Conservation (phyloP, 148 eudicot genomes). For the Hydrangea macrophylla region DNA sequence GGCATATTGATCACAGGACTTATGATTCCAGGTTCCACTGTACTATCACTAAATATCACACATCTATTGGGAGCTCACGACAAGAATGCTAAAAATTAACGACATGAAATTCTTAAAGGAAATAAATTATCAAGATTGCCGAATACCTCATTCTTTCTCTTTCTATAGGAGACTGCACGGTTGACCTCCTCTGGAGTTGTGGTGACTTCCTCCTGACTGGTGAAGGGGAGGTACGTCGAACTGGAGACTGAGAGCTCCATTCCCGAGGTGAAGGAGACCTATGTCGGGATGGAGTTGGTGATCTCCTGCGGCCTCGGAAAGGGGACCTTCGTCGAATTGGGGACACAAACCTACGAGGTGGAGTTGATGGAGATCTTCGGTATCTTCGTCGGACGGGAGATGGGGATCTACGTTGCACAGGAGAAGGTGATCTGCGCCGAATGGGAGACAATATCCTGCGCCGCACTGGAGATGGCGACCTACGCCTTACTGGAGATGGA, state of each 20-base stretch:
- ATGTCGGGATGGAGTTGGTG: slow-evolving; percentile 31
- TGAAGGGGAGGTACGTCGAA: slow-evolving; percentile 38
- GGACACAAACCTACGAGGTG: slow-evolving; percentile 35
- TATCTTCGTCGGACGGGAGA: slow-evolving; percentile 35
- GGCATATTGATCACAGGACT: neutral
- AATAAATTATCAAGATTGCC: neutral
- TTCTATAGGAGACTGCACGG: slow-evolving; percentile 47
- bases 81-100: neutral
- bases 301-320: slow-evolving; percentile 37
- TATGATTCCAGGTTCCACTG: slow-evolving; percentile 16
- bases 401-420: slow-evolving; percentile 32
- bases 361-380: slow-evolving; percentile 53
- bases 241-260: slow-evolving; percentile 42
- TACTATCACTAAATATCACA: neutral
- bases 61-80: neutral
- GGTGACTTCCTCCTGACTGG: slow-evolving; percentile 39
- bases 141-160: slow-evolving; percentile 52
- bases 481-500: no score
- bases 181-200: slow-evolving; percentile 42
- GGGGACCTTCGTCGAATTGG: slow-evolving; percentile 51
- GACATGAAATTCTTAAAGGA: neutral
- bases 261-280: slow-evolving; percentile 48
- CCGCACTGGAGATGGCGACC: slow-evolving; percentile 32
- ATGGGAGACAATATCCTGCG: slow-evolving; percentile 38
- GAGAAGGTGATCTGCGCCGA: slow-evolving; percentile 23